Evolutionary conservation across 1,284 basidiomycete species (phyloP).

Genomic region (Tilletiaria anomala): DNA sequence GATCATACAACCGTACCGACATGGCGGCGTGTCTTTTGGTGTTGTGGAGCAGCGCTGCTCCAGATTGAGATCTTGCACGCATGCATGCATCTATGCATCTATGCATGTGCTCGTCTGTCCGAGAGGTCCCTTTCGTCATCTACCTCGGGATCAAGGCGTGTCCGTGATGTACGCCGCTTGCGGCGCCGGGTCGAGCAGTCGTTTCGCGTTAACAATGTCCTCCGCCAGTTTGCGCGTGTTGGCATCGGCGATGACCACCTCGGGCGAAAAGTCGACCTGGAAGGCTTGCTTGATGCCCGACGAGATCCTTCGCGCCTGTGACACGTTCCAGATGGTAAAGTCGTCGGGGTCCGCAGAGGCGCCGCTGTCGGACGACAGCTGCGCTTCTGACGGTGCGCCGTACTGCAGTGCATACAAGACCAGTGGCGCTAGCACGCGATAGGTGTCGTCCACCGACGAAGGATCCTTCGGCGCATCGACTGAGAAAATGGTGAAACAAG

Average conservation of each 20-base stretch:
- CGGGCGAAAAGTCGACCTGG: constrained; percentile 68
- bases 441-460: constrained; percentile 45
- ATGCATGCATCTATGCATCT: no score
- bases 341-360: constrained; percentile 58
- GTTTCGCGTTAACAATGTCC: not conserved
- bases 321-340: constrained; percentile 80
- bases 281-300: constrained; percentile 63
- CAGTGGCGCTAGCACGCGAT: constrained; percentile 50
- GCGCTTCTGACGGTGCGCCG: constrained; percentile 48
- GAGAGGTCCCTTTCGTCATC: no score
- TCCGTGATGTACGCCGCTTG: no score
- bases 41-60: no score
- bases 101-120: no score
- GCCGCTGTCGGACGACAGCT: not conserved
- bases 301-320: constrained; percentile 75
- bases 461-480: constrained; percentile 55
- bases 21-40: no score
- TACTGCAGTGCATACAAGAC: constrained; percentile 74
- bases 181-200: not conserved
- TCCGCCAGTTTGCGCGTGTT: constrained; percentile 65
- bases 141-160: no score
- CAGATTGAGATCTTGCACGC: no score
- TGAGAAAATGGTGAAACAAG: constrained; percentile 33
- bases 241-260: constrained; percentile 83
- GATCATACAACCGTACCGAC: no score